Conservation (phyloP, 2,329 filamentous ascomycete genomes). For the Apiospora pterosperma region DNA sequence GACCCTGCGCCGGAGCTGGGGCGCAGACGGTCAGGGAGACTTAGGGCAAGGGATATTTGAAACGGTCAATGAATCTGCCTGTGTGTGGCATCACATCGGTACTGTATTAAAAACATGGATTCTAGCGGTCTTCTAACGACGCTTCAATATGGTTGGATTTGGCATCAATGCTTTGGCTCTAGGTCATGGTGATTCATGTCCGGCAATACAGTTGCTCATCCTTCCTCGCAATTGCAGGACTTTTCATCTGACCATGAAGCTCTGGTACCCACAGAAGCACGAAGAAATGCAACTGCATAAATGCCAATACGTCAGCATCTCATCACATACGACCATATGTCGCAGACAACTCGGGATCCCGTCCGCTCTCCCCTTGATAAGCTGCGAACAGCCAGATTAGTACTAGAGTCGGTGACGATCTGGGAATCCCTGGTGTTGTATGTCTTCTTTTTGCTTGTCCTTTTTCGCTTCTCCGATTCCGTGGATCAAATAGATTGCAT, state of each 20-base stretch:
- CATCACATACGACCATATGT: conserved; percentile 4
- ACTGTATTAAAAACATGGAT: not conserved
- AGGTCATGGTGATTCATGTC: not conserved
- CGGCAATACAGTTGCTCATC: not conserved
- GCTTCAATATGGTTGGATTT: not conserved
- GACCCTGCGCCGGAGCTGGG: conserved; percentile 9
- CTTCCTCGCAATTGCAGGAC: not conserved
- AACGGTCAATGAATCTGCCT: not conserved
- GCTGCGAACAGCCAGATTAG: not conserved
- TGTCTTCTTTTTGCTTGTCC: not conserved
- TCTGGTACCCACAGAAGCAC: not conserved
- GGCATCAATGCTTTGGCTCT: not conserved
- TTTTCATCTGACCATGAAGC: not conserved
- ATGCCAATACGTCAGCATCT: not conserved
- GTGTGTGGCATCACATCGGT: not conserved
- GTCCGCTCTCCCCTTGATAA: conserved; percentile 6
- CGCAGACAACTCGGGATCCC: conserved; percentile 5
- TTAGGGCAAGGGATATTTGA: not conserved
- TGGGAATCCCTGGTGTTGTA: conserved; percentile 3
- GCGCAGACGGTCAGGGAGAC: conserved; percentile 1
- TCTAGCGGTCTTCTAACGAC: not conserved
- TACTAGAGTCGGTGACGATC: conserved; percentile 3
- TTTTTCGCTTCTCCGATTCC: not conserved
- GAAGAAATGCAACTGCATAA: not conserved
- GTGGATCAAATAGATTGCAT: not conserved